phyloP scores from a whole-genome alignment of 78 protist species.

The Polysphondylium violaceum region DNA sequence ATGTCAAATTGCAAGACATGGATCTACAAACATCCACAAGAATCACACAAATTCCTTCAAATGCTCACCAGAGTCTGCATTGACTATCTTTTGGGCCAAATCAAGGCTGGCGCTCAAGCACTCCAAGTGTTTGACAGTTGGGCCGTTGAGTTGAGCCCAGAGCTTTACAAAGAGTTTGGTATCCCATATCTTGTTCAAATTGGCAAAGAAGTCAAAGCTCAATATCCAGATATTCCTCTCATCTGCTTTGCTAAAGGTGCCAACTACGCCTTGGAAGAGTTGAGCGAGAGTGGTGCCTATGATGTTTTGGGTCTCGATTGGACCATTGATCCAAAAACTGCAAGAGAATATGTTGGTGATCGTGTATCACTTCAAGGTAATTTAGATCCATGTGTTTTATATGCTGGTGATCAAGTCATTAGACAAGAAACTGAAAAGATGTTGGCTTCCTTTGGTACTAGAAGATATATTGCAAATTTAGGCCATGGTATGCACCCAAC shows the following conservation, averaged over 20 bases:
- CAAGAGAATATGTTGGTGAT: slow-evolving; percentile 46
- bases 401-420: slow-evolving; percentile 61
- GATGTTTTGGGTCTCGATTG: slow-evolving; percentile 90
- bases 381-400: slow-evolving; percentile 90
- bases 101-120: slow-evolving; percentile 90
- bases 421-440: slow-evolving; percentile 39
- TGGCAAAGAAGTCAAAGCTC: slow-evolving; percentile 58
- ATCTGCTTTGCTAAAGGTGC: slow-evolving; percentile 88
- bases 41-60: slow-evolving; percentile 73
- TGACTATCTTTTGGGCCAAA: slow-evolving; percentile 86
- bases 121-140: slow-evolving; percentile 91
- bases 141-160: slow-evolving; percentile 90
- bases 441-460: slow-evolving; percentile 74
- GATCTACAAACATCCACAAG: slow-evolving; percentile 81
- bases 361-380: slow-evolving; percentile 88
- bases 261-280: slow-evolving; percentile 43
- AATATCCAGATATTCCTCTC: slow-evolving; percentile 85
- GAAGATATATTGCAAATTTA: slow-evolving; percentile 82
- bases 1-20: slow-evolving; percentile 77
- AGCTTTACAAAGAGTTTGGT: slow-evolving; percentile 56
- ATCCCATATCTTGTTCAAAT: slow-evolving; percentile 83
- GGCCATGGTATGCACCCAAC: slow-evolving; percentile 94
- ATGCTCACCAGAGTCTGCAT: slow-evolving; percentile 71
- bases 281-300: slow-evolving; percentile 26
- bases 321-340: slow-evolving; percentile 78